Conservation (phyloP, 495 filamentous ascomycete genomes). For the Xylaria grammica region DNA sequence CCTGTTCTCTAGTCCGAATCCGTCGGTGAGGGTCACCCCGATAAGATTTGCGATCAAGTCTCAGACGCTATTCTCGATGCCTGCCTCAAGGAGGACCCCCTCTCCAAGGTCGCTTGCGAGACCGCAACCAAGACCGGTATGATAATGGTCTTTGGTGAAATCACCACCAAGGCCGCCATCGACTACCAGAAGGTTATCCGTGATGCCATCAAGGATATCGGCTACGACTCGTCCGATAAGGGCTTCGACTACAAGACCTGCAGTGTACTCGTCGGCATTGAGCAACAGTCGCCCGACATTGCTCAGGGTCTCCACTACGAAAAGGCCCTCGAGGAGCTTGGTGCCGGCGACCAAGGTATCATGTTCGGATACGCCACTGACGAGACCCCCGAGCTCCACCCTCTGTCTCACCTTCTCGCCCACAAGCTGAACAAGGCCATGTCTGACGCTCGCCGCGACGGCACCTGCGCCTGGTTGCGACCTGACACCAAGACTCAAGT, state of each 20-base stretch:
- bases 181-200: slow-evolving; percentile 99
- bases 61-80: slow-evolving; percentile 99
- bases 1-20: slow-evolving; percentile 73
- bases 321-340: slow-evolving; percentile 93
- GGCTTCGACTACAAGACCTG: slow-evolving; percentile 99
- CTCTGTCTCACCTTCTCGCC: slow-evolving; percentile 87
- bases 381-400: slow-evolving; percentile 96
- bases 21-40: slow-evolving; percentile 96
- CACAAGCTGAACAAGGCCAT: slow-evolving; percentile 96
- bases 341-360: slow-evolving; percentile 99
- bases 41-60: slow-evolving; percentile 98
- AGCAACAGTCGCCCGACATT: slow-evolving; percentile 98
- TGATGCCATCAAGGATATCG: slow-evolving; percentile 94
- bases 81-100: slow-evolving; percentile 88
- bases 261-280: slow-evolving; percentile 98
- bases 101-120: slow-evolving; percentile 99
- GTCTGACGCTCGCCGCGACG: slow-evolving; percentile 84
- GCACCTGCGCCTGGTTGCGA: slow-evolving; percentile 88
- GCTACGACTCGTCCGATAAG: slow-evolving; percentile 95
- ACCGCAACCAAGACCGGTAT: slow-evolving; percentile 99
- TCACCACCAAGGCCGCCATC: slow-evolving; percentile 90
- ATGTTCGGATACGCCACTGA: slow-evolving; percentile 99
- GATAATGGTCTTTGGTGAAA: slow-evolving; percentile 99
- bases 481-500: slow-evolving; percentile 99
- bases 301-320: slow-evolving; percentile 98